Base-by-base conservation (phyloP, 1,139 yeast genomes). In the Debaryomyces singareniensis region DNA sequence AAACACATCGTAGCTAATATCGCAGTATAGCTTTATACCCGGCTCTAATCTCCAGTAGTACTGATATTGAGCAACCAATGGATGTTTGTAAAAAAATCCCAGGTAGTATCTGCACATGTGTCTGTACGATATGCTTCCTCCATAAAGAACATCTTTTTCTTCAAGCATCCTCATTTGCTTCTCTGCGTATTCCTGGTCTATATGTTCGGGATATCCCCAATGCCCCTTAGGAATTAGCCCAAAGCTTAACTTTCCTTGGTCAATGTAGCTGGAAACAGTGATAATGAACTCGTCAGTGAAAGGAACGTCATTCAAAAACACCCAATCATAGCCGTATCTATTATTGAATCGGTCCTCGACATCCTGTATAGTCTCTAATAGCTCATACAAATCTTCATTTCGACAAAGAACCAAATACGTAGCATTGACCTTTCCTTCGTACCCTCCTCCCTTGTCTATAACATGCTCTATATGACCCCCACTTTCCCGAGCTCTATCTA, bases 341-440 rank as follows among this genome's bases (percentile, higher is more conserved):
- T 59, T 47, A 56, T 85, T 84, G 59, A 84, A 85, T 28, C 91
- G 66, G 45, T 74, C 78, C 56, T 85, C 89, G 22, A 83, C 71
- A 29, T 71, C 63, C 33, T 73, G 68, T 27, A 85, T 75, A 4
- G 93, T 74, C 29, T 62, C 67, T 12, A 79, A 51, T 33, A 84
- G 55, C 5, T 65, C 71, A 50, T 65, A 64, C 20, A 84, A 49
- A 42, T 86, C 95, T 10, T 61, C 50, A 51, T 85, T 83, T 39
- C 93, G 65, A 24, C 84, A 89, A 33, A 86, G 56, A 6, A 87
- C 71, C 33, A 84, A 77, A 43, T 85, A 75, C 1, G 89, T 77
- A 4, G 91, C 93, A 30, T 45, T 45, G 29, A 40, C 47, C 28
- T 42, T 37, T 6, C 27, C 24, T 3, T 25, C 27, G n/a, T 12